Evolutionary conservation across 805 yeast species (phyloP).

Genomic region (Dipodascus geniculatus): DNA sequence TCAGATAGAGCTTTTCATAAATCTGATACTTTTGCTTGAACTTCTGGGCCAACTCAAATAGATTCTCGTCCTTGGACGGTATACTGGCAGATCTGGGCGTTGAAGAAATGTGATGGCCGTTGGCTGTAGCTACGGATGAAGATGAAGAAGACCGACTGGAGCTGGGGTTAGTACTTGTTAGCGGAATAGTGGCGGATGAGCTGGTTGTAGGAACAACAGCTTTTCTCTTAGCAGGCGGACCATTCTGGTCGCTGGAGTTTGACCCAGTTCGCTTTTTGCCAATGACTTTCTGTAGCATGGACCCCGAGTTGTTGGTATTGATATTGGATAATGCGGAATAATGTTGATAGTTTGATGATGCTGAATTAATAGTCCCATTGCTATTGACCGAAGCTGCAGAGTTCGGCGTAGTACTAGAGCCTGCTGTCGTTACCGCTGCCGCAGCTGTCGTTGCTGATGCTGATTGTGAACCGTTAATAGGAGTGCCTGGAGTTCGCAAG

Average conservation of each 20-base stretch:
- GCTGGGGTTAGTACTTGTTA: conserved; percentile 1
- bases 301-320: background rate
- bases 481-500: conserved; percentile 1
- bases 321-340: background rate
- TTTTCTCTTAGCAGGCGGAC: background rate
- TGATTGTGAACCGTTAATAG: conserved; percentile 2
- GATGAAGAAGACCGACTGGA: conserved; percentile 1
- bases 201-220: background rate
- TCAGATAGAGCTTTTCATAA: conserved; percentile 35
- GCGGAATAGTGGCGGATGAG: background rate
- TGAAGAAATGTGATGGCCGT: conserved; percentile 4
- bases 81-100: conserved; percentile 2
- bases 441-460: conserved; percentile 3
- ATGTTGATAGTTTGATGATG: background rate
- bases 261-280: background rate
- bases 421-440: conserved; percentile 1
- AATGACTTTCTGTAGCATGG: background rate
- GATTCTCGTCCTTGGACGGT: conserved; percentile 20
- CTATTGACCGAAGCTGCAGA: background rate
- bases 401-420: conserved; percentile 2
- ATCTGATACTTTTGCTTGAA: conserved; percentile 39
- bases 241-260: background rate
- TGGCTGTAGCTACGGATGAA: background rate
- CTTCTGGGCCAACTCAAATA: conserved; percentile 33
- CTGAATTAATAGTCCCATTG: background rate